phyloP scores from a whole-genome alignment of 208 protist genomes.

The Leptomonas seymouri region DNA sequence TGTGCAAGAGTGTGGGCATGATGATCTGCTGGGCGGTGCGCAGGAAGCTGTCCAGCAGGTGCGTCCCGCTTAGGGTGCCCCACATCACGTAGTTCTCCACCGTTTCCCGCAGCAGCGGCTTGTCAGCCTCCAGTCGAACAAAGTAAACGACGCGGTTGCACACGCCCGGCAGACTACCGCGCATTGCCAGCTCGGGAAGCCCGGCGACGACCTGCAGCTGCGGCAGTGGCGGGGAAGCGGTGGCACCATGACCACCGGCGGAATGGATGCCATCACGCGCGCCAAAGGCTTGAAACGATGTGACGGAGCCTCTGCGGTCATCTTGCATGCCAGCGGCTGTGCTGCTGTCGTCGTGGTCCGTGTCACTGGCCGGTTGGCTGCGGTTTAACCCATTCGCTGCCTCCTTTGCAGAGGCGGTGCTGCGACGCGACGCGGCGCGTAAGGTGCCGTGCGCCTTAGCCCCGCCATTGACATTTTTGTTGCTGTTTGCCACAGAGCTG shows the following conservation, averaged over 20 bases:
- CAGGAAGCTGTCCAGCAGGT: slow-evolving; percentile 90
- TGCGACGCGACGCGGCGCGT: slow-evolving; percentile 2
- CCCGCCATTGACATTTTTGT: background rate
- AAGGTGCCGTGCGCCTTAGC: no score
- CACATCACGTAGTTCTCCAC: slow-evolving; percentile 86
- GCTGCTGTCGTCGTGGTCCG: slow-evolving; percentile 9
- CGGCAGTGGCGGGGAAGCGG: background rate
- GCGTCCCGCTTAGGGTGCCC: slow-evolving; percentile 61
- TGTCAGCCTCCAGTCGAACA: slow-evolving; percentile 75
- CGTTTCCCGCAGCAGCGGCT: slow-evolving; percentile 85
- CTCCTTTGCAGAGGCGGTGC: slow-evolving; percentile 1
- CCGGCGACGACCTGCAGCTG: slow-evolving; percentile 43
- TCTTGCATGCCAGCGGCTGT: background rate
- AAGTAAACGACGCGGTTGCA: slow-evolving; percentile 76
- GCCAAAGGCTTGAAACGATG: slow-evolving; percentile 4
- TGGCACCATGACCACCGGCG: background rate
- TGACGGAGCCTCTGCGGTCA: background rate
- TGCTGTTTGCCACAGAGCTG: slow-evolving; percentile 4
- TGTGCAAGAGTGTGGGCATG: slow-evolving; percentile 84
- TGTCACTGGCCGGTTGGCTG: slow-evolving; percentile 25
- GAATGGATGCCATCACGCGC: background rate
- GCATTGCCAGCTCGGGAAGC: slow-evolving; percentile 36
- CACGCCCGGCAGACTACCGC: slow-evolving; percentile 40
- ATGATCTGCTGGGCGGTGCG: slow-evolving; percentile 81
- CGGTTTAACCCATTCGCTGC: slow-evolving; percentile 17